Evolutionary conservation across 2,329 filamentous ascomycete genomes (phyloP), one percentile per base, ranked within the genome.

Genomic region (Paecilomyces fulvus): DNA sequence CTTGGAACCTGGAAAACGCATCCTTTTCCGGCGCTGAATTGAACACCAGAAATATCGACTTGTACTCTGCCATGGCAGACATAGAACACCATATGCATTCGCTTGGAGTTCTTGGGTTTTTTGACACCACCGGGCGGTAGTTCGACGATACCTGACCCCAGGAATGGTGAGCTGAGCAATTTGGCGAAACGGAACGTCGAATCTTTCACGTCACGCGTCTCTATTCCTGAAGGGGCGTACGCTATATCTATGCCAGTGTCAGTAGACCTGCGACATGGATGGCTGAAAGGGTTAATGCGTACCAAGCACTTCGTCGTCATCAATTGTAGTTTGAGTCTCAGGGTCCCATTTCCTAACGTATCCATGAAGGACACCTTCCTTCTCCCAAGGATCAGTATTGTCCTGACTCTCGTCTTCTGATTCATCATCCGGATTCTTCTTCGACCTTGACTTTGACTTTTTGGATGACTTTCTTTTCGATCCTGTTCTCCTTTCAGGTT

Each of bases 11-110:
- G 92, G 82, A 90, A 97, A 72, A 92, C 88, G 54, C 92, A 92
- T 46, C 92, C 92, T 64, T 88, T 90, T 37, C 86, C 85, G 61
- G 96, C 91, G 56, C 87, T 85, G 70, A 99, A 97, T 57, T 73
- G 71, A 6, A 76, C 70, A 4, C 72, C 73, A 6, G 70, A 72
- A 11, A 76, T 88, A 28, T 84, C 88, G 20, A 96, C 92, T 61
- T 85, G 79, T 20, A 96, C 90, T 61, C 88, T 85, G 21, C 94
- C 94, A 49, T 83, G 82, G 64, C 90, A 87, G 30, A 99, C 88
- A 65, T 95, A 96, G 72, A 97, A 97, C 1, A 89, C 86, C 87
- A 99, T 94, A 69, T 96, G 91, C 90, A 96, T 97, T 76, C 89
- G 92, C 60, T 92, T 83, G 33, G 89, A 88, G 73, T 96, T 97